Conservation (phyloP, 129 eudicot species). For the Artemisia tridentata region DNA sequence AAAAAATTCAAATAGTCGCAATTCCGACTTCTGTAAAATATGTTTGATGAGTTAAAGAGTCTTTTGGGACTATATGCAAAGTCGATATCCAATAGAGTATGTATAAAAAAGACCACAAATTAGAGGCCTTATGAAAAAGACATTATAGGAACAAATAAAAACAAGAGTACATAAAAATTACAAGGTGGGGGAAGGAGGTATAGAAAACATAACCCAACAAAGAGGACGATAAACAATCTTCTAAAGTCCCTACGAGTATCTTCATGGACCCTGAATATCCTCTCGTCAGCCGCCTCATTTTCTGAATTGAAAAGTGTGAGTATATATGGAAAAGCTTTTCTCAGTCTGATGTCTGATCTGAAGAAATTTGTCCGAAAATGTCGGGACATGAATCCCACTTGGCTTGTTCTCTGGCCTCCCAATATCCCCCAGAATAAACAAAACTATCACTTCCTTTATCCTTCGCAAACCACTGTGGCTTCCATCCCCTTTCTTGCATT, state of each 20-base stretch:
- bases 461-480: constrained; percentile 88
- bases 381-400: constrained; percentile 91
- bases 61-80: neutral
- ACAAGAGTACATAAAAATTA: constrained; percentile 17
- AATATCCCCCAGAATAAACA: constrained; percentile 82
- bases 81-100: constrained; percentile 6
- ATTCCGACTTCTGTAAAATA: constrained; percentile 21
- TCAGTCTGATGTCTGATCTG: constrained; percentile 61
- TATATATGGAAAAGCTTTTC: constrained; percentile 11
- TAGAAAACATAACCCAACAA: constrained; percentile 10
- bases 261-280: neutral
- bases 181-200: constrained; percentile 6
- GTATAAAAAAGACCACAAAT: constrained; percentile 30
- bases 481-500: constrained; percentile 99
- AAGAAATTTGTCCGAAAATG: constrained; percentile 74
- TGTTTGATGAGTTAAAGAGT: constrained; percentile 13
- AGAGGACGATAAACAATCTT: constrained; percentile 11
- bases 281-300: constrained; percentile 21
- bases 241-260: constrained; percentile 15
- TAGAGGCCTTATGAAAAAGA: constrained; percentile 4
- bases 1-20: constrained; percentile 9
- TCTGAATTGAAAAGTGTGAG: constrained; percentile 22
- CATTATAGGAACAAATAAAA: constrained; percentile 22
- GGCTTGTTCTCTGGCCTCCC: constrained; percentile 87
- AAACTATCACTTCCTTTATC: constrained; percentile 62